A percentile compares a stretch with the other conserved stretches of the same genome.
phyloP scores from a whole-genome alignment of 768 basidiomycete species.

The Sarcomyxa edulis region DNA sequence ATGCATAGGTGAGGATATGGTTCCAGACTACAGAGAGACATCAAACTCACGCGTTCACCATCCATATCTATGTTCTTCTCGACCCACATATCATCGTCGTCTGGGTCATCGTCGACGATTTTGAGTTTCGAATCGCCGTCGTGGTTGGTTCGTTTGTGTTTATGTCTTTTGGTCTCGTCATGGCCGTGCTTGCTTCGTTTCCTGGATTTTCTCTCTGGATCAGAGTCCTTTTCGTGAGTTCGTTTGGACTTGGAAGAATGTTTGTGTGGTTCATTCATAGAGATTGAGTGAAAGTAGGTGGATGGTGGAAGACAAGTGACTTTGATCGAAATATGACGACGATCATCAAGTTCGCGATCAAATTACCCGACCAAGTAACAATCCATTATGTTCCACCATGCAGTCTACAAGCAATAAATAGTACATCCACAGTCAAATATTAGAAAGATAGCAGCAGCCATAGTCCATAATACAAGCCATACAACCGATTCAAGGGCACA shows the following conservation, averaged over 20 bases:
- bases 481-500: constrained; percentile 29
- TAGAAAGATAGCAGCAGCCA: no score
- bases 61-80: constrained; percentile 84
- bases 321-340: no score
- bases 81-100: constrained; percentile 77
- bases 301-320: no score
- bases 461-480: no score
- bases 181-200: constrained; percentile 50
- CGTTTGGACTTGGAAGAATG: no score
- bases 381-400: no score
- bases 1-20: constrained; percentile 8
- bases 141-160: constrained; percentile 42
- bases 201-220: constrained; percentile 37
- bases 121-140: constrained; percentile 32
- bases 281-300: no score
- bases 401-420: no score
- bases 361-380: no score
- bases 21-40: neutral
- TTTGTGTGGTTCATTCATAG: no score
- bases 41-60: constrained; percentile 58
- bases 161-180: constrained; percentile 24
- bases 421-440: no score
- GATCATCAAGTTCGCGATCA: no score
- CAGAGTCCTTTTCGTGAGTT: constrained; percentile 33
- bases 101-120: constrained; percentile 67